Conservation (phyloP, 2,329 filamentous ascomycete genomes). For the Geosmithia putterillii region DNA sequence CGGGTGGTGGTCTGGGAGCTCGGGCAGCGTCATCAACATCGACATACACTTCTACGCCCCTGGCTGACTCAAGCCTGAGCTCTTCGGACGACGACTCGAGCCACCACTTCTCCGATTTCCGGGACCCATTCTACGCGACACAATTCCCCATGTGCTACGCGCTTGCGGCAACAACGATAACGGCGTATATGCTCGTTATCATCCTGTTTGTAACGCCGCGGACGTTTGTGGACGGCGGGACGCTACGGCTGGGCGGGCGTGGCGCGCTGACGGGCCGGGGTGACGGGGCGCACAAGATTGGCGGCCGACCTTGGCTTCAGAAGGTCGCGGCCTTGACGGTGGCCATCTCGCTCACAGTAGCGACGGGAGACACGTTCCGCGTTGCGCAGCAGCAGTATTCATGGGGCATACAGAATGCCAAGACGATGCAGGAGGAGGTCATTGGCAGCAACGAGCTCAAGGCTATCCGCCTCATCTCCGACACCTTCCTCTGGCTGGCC, state of each 20-base stretch:
- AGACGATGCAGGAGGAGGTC: constrained; percentile 62
- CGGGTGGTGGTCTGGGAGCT: constrained; percentile 10
- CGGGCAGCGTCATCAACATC: constrained; percentile 1
- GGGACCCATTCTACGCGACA: constrained; percentile 86
- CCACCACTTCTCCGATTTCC: constrained; percentile 47
- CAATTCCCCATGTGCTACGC: constrained; percentile 90
- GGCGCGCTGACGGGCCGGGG: constrained; percentile 72
- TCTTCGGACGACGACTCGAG: constrained; percentile 14
- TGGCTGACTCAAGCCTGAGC: constrained; percentile 20
- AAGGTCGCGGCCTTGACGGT: constrained; percentile 65
- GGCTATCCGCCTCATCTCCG: constrained; percentile 82
- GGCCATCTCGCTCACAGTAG: constrained; percentile 80
- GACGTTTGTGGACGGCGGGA: constrained; percentile 78
- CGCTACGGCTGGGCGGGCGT: constrained; percentile 66
- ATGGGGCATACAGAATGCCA: constrained; percentile 68
- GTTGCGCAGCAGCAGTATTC: constrained; percentile 75
- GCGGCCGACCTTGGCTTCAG: constrained; percentile 87
- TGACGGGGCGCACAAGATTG: constrained; percentile 68
- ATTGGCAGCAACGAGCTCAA: constrained; percentile 78
- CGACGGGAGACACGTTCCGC: constrained; percentile 79
- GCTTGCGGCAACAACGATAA: constrained; percentile 79
- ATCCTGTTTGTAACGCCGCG: constrained; percentile 93
- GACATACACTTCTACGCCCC: constrained; percentile 12
- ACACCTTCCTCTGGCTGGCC: constrained; percentile 93
- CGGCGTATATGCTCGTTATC: constrained; percentile 84